A percentile compares a stretch with the other conserved stretches of the same genome.
These are phyloP conservation scores for Phascolomyces articulosus DNA, from an alignment of 371 early-diverging fungal species.

Conservation along the genomic window DNA sequence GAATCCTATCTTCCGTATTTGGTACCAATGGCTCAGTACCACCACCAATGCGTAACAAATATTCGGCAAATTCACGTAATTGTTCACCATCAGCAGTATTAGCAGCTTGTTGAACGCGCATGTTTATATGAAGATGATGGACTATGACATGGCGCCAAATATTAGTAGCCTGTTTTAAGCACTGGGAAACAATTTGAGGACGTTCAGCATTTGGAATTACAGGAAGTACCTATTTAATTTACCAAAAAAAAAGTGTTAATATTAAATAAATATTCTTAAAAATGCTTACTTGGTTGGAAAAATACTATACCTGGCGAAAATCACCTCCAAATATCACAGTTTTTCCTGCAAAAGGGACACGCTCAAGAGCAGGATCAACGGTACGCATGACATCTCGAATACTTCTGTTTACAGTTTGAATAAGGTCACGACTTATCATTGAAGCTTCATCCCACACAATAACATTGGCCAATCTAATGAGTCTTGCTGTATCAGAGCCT, in stretches of 20 bases:
- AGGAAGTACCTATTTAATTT: too few species aligned
- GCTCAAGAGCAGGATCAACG: conserved; percentile 9
- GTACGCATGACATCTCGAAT: conserved; percentile 24
- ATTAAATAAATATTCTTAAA: too few species aligned
- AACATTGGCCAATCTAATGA: conserved; percentile 13
- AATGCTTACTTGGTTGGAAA: too few species aligned
- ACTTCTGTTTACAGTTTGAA: conserved; percentile 27
- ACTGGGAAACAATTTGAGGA: conserved; percentile 3
- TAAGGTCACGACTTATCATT: conserved; percentile 19
- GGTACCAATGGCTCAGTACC: too few species aligned
- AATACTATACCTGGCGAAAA: conserved; percentile 11
- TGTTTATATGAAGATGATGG: conserved; percentile 8
- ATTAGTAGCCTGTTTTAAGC: not conserved
- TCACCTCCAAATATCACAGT: conserved; percentile 22
- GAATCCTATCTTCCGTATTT: not conserved
- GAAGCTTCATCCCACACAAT: conserved; percentile 43
- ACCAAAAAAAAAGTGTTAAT: too few species aligned
- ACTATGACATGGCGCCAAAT: conserved; percentile 6
- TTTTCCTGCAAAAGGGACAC: conserved; percentile 31
- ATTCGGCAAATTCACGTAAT: conserved; percentile 4
- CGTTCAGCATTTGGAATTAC: conserved; percentile 7
- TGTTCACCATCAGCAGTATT: not conserved
- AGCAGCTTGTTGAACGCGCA: conserved; percentile 12
- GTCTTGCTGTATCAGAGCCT: conserved; percentile 5
- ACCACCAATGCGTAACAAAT: too few species aligned